Percentiles rank a stretch among this genome's conserved stretches.
Evolutionary conservation across 257 asterid genomes (phyloP).

Genomic region (Salvia miltiorrhiza): DNA sequence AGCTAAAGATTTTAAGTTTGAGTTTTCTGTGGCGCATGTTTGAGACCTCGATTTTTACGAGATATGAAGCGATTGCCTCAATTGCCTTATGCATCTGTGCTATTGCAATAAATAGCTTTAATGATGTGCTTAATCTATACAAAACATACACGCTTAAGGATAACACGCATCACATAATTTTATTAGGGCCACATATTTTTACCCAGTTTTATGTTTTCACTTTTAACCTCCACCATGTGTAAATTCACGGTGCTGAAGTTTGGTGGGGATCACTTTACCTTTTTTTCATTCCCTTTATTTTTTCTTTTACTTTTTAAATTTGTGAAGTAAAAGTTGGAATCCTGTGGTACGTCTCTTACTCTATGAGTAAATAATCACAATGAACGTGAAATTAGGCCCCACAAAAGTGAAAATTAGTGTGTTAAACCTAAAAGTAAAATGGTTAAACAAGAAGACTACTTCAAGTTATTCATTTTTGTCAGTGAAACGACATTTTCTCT

Average conservation of each 20-base stretch:
- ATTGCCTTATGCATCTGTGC: no score
- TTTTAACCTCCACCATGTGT: not conserved
- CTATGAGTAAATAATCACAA: not conserved
- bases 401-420: not conserved
- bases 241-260: not conserved
- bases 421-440: not conserved
- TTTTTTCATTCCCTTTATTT: not conserved
- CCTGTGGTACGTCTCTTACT: not conserved
- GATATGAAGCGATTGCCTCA: no score
- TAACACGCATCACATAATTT: not conserved
- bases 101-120: not conserved
- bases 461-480: not conserved
- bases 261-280: not conserved
- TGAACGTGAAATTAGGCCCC: not conserved
- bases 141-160: not conserved
- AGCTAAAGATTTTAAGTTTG: no score
- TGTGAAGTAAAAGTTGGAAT: not conserved
- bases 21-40: no score
- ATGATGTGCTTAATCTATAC: not conserved
- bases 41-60: no score
- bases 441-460: not conserved
- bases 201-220: not conserved
- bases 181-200: not conserved
- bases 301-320: no score
- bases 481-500: not conserved